Percentiles rank a stretch among this genome's conserved stretches.
These are phyloP conservation scores for Echinosophora koreensis DNA, from an alignment of 306 rosid species.

Conservation along the genomic window DNA sequence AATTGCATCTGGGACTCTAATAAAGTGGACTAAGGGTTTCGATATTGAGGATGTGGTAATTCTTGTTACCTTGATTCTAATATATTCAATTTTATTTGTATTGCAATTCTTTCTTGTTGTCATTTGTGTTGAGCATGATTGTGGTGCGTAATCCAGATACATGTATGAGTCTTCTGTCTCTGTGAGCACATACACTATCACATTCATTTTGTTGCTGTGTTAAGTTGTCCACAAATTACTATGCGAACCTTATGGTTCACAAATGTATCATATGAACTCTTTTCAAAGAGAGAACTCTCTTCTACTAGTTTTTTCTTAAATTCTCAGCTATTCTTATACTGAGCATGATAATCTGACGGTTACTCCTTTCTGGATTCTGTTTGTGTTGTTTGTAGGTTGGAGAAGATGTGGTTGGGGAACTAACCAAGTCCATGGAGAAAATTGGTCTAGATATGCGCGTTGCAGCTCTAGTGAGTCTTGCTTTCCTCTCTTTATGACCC, in stretches of 20 bases:
- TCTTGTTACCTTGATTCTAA: slow-evolving; percentile 45
- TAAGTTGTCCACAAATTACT: not conserved
- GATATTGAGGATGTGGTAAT: slow-evolving; percentile 73
- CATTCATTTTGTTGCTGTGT: slow-evolving; percentile 10
- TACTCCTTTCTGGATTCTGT: slow-evolving; percentile 34
- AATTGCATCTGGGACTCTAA: slow-evolving; percentile 85
- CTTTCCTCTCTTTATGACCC: slow-evolving; percentile 33
- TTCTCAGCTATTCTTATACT: not conserved
- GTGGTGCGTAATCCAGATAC: slow-evolving; percentile 16
- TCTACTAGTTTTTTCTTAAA: slow-evolving; percentile 7
- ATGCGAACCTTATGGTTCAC: not conserved
- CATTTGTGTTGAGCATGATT: slow-evolving; percentile 37
- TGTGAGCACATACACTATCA: not conserved
- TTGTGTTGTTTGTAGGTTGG: slow-evolving; percentile 75
- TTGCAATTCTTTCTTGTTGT: slow-evolving; percentile 23
- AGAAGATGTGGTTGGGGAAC: slow-evolving; percentile 87
- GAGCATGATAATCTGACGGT: slow-evolving; percentile 12
- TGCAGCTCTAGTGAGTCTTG: slow-evolving; percentile 77
- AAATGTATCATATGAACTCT: not conserved
- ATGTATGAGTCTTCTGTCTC: slow-evolving; percentile 34
- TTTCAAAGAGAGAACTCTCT: slow-evolving; percentile 29
- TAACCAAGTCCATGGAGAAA: slow-evolving; percentile 79
- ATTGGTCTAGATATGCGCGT: slow-evolving; percentile 91
- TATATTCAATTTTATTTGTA: slow-evolving; percentile 31
- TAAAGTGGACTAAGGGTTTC: slow-evolving; percentile 99